These are phyloP conservation scores for Lactifluus hygrophoroides DNA, from an alignment of 768 basidiomycete genomes.

Conservation along the genomic window DNA sequence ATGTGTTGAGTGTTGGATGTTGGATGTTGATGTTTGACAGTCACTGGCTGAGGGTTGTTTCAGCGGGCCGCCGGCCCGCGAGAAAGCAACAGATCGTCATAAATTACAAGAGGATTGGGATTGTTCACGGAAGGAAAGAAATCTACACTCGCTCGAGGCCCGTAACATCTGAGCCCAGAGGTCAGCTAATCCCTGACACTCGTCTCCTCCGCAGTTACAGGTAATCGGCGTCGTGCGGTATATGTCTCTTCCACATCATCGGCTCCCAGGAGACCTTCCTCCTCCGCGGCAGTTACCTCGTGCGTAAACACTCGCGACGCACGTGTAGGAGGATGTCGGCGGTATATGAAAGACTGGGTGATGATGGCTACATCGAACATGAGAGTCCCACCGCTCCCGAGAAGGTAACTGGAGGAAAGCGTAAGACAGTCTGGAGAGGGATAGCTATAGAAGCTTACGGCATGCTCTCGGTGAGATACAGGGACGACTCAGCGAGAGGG, in stretches of 20 bases:
- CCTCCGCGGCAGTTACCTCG: slow-evolving; percentile 24
- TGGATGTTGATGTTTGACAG: background rate
- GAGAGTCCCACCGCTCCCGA: slow-evolving; percentile 90
- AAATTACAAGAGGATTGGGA: no score
- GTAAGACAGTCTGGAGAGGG: background rate
- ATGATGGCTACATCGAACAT: slow-evolving; percentile 92
- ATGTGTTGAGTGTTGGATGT: no score
- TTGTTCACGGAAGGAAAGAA: no score
- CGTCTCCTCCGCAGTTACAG: slow-evolving; percentile 9
- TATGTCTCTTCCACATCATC: slow-evolving; percentile 15
- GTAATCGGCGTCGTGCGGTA: slow-evolving; percentile 18
- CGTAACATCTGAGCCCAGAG: no score
- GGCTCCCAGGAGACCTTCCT: slow-evolving; percentile 20
- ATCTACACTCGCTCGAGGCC: background rate
- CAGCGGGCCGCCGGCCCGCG: background rate
- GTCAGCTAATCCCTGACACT: slow-evolving; percentile 4
- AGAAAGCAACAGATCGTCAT: background rate
- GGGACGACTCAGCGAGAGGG: slow-evolving; percentile 50
- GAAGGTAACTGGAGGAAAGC: slow-evolving; percentile 54
- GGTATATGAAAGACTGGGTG: slow-evolving; percentile 74
- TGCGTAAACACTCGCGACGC: slow-evolving; percentile 20
- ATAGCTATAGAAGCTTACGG: slow-evolving; percentile 48
- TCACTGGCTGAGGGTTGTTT: background rate
- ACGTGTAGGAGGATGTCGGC: slow-evolving; percentile 32
- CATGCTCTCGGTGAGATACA: slow-evolving; percentile 71